These are phyloP conservation scores for Effrenium voratum DNA, from an alignment of 73 alveolate species.

Conservation along the genomic window DNA sequence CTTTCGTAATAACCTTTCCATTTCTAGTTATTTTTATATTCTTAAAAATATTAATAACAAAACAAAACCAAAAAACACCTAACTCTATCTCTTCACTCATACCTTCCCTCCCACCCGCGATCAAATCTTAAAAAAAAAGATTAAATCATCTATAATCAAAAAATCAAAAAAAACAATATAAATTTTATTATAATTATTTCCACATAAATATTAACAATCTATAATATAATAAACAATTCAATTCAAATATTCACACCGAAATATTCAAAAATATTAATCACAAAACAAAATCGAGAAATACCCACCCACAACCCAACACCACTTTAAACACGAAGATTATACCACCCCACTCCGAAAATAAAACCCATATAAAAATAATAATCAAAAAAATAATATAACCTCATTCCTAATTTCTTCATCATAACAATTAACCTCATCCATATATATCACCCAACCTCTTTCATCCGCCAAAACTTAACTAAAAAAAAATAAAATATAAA, in stretches of 20 bases:
- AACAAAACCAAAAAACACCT: too few species aligned
- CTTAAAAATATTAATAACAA: background rate
- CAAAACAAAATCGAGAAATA: background rate
- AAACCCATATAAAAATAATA: too few species aligned
- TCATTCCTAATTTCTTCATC: background rate
- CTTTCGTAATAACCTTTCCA: background rate
- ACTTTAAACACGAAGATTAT: background rate
- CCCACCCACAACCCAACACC: background rate
- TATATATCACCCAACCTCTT: background rate
- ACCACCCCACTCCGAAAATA: background rate
- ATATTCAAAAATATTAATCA: background rate
- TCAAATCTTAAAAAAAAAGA: too few species aligned
- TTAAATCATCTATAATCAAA: background rate
- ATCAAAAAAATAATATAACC: background rate
- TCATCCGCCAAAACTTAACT: background rate
- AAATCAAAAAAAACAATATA: background rate
- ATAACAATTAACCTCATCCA: background rate
- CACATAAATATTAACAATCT: background rate
- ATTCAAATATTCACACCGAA: background rate
- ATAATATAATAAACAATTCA: too few species aligned
- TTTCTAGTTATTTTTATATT: background rate
- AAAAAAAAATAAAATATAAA: background rate
- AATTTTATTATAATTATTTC: background rate
- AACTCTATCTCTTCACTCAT: too few species aligned
- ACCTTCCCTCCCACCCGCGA: background rate